Evolutionary conservation across 805 yeast genomes (phyloP).

Genomic region (Clavispora phyllophila): DNA sequence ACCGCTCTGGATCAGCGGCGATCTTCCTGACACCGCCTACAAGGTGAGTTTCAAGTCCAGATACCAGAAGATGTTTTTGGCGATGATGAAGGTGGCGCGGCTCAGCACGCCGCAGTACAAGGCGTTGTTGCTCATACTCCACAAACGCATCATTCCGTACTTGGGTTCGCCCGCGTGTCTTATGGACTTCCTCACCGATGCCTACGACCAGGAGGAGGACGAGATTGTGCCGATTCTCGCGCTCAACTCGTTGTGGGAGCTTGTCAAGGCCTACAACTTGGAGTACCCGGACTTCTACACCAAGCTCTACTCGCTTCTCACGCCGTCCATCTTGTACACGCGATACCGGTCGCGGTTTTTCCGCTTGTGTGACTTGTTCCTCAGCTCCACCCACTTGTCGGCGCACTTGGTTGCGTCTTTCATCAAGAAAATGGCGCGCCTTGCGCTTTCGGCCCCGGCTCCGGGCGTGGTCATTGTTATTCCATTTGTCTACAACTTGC

Average conservation of each 20-base stretch:
- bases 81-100: constrained; percentile 45
- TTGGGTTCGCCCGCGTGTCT: constrained; percentile 73
- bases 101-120: constrained; percentile 58
- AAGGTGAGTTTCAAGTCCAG: constrained; percentile 51
- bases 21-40: constrained; percentile 33
- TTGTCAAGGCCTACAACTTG: constrained; percentile 75
- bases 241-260: constrained; percentile 78
- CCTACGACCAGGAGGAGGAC: constrained; percentile 51
- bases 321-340: constrained; percentile 69
- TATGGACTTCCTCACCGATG: constrained; percentile 92
- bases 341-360: constrained; percentile 82
- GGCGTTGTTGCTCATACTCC: constrained; percentile 62
- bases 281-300: constrained; percentile 89
- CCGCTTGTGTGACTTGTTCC: constrained; percentile 78
- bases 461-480: constrained; percentile 81
- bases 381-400: constrained; percentile 83
- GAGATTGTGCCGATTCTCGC: constrained; percentile 66
- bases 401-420: constrained; percentile 82
- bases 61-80: constrained; percentile 67
- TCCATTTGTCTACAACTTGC: constrained; percentile 86
- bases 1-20: constrained; percentile 26
- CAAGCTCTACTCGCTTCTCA: constrained; percentile 76
- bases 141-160: constrained; percentile 78
- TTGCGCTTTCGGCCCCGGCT: constrained; percentile 75
- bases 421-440: constrained; percentile 73